Base-by-base conservation (phyloP, 2,329 filamentous ascomycete genomes). In the Epichloe coenophiala region DNA sequence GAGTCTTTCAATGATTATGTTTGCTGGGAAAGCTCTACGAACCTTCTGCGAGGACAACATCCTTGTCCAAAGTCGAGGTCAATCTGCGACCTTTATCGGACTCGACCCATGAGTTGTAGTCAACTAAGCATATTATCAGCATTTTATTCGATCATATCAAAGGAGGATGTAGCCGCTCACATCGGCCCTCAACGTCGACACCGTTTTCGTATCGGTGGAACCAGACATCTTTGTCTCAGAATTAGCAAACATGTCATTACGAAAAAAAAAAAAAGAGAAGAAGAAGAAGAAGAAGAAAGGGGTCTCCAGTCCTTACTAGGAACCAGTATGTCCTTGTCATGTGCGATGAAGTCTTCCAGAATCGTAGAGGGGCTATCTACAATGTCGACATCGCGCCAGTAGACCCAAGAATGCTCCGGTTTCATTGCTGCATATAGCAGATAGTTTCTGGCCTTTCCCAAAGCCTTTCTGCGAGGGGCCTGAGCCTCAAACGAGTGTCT, bases 41-140 rank as follows among this genome's bases (percentile, higher is more conserved):
- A 86, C 86, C 93, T 76, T 98, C 93, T 23, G 88, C 93, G 33
- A 98, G 75, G 52, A 98, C 76, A 21, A 86, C 75, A 60, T 96
- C 82, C 63, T 88, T 90, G 57, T 85, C 77, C 19, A 97, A 75
- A 49, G 72, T 80, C 5, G 77, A 71, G n/a, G 84, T 75, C 49
- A 97, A 76, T 61, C 83, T 85, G 53, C 84, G 79, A 45, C 79
- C 89, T 67, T 91, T 86, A 48, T 90, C 84, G 9, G 91, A 91
- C 71, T 98, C 93, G 59, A 95, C 80, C 93, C 93, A 98, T 1
- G 93, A 97, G 70, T 98, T 98, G 73, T 98, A 98, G 66, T 98
- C 93, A 64, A 97, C 88, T 93, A 54, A 56, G 5, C 19, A n/a
- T 17, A 47, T 50, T 60, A 50, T 56, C 23, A 55, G 51, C 39